phyloP scores from a whole-genome alignment of 2,329 filamentous ascomycete genomes.

The Botrytis elliptica region DNA sequence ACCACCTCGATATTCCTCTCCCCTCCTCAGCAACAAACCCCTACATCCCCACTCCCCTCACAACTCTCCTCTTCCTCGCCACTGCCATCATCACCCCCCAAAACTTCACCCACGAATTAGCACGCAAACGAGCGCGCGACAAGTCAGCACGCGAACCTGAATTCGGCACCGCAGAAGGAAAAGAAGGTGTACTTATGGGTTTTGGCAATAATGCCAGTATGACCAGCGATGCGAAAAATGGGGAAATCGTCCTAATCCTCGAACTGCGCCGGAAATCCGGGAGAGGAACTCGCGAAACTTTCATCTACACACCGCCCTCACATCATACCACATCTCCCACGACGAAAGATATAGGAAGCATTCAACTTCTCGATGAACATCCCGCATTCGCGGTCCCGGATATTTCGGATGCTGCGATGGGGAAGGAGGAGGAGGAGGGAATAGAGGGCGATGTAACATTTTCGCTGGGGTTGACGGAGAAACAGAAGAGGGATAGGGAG shows the following conservation, averaged over 20 bases:
- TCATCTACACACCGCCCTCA: slow-evolving; percentile 48
- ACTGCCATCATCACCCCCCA: slow-evolving; percentile 77
- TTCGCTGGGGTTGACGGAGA: slow-evolving; percentile 81
- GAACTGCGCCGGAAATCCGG: slow-evolving; percentile 71
- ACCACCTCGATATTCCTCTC: slow-evolving; percentile 77
- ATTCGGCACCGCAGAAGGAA: slow-evolving; percentile 74
- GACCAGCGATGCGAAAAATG: slow-evolving; percentile 35
- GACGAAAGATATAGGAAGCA: slow-evolving; percentile 19
- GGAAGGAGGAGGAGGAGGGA: slow-evolving; percentile 32
- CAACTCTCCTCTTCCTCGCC: slow-evolving; percentile 77
- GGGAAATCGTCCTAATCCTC: slow-evolving; percentile 73
- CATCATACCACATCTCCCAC: slow-evolving; percentile 23
- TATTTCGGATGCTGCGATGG: slow-evolving; percentile 40
- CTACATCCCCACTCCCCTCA: slow-evolving; percentile 68
- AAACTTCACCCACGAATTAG: slow-evolving; percentile 71
- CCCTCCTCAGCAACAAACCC: slow-evolving; percentile 43
- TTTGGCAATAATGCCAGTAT: slow-evolving; percentile 32
- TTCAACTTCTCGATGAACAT: slow-evolving; percentile 72
- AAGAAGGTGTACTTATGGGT: slow-evolving; percentile 71
- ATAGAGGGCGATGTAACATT: slow-evolving; percentile 74
- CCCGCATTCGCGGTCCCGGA: slow-evolving; percentile 57
- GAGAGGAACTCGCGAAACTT: slow-evolving; percentile 52
- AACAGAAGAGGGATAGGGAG: slow-evolving; percentile 82
- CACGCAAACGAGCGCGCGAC: slow-evolving; percentile 71
- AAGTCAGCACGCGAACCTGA: slow-evolving; percentile 72